These are phyloP conservation scores for Chlorella vulgaris DNA, from an alignment of 139 green algal genomes.

Conservation along the genomic window DNA sequence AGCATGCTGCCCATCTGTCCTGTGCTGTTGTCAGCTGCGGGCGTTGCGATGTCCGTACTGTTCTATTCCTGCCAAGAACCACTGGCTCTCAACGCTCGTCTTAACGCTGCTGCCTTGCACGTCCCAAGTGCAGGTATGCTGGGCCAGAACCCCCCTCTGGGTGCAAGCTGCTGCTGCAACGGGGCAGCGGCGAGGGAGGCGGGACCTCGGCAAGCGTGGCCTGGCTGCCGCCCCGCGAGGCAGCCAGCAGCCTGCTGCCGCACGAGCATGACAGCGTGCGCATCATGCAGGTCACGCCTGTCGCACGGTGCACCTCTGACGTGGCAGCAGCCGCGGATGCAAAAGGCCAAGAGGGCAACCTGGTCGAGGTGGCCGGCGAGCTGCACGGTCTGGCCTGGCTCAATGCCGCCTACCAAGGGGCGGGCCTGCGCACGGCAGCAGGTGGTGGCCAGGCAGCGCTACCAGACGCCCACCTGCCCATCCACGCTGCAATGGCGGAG, in stretches of 20 bases:
- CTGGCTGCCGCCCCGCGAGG: background rate
- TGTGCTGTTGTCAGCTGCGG: too few relatives aligned
- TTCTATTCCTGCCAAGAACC: too few relatives aligned
- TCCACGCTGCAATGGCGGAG: conserved; percentile 10
- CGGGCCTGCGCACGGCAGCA: background rate
- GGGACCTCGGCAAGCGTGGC: background rate
- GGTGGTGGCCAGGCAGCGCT: background rate
- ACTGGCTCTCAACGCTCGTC: too few relatives aligned
- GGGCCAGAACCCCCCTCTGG: background rate
- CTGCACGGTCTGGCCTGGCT: conserved; percentile 19
- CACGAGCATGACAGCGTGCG: conserved; percentile 20
- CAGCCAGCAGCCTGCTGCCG: conserved; percentile 4
- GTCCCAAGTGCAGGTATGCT: conserved; percentile 24
- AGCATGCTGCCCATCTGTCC: too few relatives aligned
- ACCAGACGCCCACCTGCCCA: conserved; percentile 17
- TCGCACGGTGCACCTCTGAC: background rate
- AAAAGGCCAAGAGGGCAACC: background rate
- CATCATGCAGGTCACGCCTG: background rate
- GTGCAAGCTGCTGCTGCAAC: background rate
- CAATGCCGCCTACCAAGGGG: conserved; percentile 23
- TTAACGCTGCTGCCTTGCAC: too few relatives aligned
- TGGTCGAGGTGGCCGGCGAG: background rate
- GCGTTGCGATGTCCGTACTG: too few relatives aligned
- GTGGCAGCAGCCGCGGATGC: background rate
- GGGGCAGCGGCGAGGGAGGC: background rate